Percentiles rank a stretch among this genome's conserved stretches.
These are phyloP conservation scores for Kitagawia praeruptora DNA, from an alignment of 129 eudicot genomes.

Conservation along the genomic window DNA sequence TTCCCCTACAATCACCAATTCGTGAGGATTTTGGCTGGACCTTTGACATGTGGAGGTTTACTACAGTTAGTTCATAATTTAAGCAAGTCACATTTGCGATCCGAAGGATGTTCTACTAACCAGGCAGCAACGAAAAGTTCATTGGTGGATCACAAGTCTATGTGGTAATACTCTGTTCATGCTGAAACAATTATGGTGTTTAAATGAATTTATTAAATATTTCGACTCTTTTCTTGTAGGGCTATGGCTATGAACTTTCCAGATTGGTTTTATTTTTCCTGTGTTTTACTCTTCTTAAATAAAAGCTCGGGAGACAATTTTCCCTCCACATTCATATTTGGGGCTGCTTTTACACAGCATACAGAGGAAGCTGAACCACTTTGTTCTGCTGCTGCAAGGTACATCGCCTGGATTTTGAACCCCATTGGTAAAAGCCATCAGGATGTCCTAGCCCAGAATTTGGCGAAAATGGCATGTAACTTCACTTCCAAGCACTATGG, in stretches of 20 bases:
- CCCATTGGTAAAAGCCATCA: slow-evolving; percentile 35
- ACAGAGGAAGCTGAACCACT: slow-evolving; percentile 13
- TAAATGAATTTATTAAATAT: background rate
- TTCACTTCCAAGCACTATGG: slow-evolving; percentile 24
- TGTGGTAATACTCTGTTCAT: slow-evolving; percentile 37
- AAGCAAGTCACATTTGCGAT: slow-evolving; percentile 24
- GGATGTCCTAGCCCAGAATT: slow-evolving; percentile 26
- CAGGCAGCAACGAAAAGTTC: slow-evolving; percentile 28
- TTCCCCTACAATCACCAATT: slow-evolving; percentile 41
- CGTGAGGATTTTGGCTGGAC: slow-evolving; percentile 38
- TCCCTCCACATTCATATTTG: background rate
- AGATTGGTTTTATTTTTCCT: slow-evolving; percentile 55
- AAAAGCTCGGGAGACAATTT: slow-evolving; percentile 16
- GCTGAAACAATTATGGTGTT: background rate
- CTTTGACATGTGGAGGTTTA: slow-evolving; percentile 40
- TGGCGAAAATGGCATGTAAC: slow-evolving; percentile 32
- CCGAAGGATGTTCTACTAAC: slow-evolving; percentile 20
- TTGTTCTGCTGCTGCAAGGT: slow-evolving; percentile 55
- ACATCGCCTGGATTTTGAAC: slow-evolving; percentile 62
- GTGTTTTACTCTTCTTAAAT: slow-evolving; percentile 31
- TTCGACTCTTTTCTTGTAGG: slow-evolving; percentile 30
- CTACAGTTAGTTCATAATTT: slow-evolving; percentile 34
- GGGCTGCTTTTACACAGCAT: slow-evolving; percentile 14
- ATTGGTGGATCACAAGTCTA: slow-evolving; percentile 51
- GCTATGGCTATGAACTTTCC: slow-evolving; percentile 61